Base-by-base conservation (phyloP, 805 yeast genomes). In the Hermanozyma aechmeae region DNA sequence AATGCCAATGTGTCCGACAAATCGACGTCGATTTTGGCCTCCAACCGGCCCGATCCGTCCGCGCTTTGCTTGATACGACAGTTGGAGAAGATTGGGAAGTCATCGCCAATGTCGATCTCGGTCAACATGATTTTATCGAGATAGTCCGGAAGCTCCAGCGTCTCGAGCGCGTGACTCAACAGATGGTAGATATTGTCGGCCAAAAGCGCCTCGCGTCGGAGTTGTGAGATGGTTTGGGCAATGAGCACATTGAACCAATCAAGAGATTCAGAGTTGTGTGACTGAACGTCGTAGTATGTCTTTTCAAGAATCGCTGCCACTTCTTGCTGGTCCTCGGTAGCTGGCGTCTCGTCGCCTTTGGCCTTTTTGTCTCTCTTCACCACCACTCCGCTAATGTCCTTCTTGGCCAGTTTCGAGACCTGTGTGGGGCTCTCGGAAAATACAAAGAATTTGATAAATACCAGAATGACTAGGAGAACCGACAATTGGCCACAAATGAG, bases 161-260 rank as follows among this genome's bases (percentile, higher is more conserved):
- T 59, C 27, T 66, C 60, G 25, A 89, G 60, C 29, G 83, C 73
- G 28, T 70, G 74, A 44, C 83, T 77, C 28, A 92, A 60, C 1
- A 86, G 76, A 39, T 81, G 79, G 36, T 87, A 76, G 15, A 92
- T 80, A 49, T 85, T 86, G 50, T 92, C 92, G 27, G 86, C 76
- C 24, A 71, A 65, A 32, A 84, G 57, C 0, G 97, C 97, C 49
- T 92, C 97, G n/a, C 77, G 70, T 33, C 98, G 70, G 37, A 86
- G 68, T 39, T 87, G 95, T 18, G 83, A 73, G 15, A 92, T 76
- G 6, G 86, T 77, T 51, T 92, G 96, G 0, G 96, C 98, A 13
- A 92, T 70, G 21, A 92, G 62, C 1, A 92, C 96, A 40, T 89
- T 92, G 53, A 92, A 85, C 98, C 98, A 92, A 51, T 92, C 98